phyloP scores from a whole-genome alignment of 345 rosid species.

The Populus ilicifolia region DNA sequence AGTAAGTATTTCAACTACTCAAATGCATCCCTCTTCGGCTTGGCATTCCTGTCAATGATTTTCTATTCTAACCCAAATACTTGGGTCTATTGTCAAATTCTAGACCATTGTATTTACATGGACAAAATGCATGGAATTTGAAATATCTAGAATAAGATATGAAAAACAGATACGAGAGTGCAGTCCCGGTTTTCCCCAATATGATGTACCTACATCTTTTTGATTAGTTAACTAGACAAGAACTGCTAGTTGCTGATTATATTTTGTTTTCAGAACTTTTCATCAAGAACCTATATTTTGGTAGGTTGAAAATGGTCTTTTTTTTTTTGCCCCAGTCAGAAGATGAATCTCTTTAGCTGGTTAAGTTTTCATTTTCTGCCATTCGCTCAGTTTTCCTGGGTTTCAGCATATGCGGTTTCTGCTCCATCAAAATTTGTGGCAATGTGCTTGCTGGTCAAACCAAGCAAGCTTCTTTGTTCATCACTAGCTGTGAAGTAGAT shows the following conservation, averaged over 20 bases:
- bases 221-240: neutral
- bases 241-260: neutral
- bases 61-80: neutral
- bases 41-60: neutral
- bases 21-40: neutral
- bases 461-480: neutral
- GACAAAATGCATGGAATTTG: neutral
- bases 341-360: neutral
- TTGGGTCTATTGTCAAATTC: neutral
- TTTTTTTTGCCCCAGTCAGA: neutral
- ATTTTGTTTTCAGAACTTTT: neutral
- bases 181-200: neutral
- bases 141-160: neutral
- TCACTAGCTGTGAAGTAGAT: neutral
- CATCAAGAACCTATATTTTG: neutral
- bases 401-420: neutral
- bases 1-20: conserved; percentile 33
- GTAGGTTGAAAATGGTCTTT: neutral
- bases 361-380: neutral
- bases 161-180: neutral
- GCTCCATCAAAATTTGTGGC: neutral
- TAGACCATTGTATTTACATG: neutral
- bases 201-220: neutral
- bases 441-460: neutral
- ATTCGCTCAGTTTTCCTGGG: neutral